These are phyloP conservation scores for Aureobasidium sp. DNA, from an alignment of 2,329 filamentous ascomycete species.

Conservation along the genomic window DNA sequence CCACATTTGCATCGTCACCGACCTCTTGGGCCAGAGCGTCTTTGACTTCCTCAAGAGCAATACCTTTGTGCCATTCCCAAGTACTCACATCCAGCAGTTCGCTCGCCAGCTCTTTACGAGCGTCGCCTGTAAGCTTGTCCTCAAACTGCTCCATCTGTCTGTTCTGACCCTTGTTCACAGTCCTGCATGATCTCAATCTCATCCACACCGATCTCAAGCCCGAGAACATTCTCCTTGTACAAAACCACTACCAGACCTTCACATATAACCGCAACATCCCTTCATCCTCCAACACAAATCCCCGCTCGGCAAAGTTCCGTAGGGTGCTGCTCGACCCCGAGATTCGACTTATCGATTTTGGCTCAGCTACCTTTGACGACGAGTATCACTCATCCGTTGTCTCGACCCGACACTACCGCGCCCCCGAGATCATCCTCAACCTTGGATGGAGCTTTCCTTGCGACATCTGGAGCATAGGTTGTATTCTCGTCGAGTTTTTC, in stretches of 20 bases:
- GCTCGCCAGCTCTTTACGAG: conserved; percentile 97
- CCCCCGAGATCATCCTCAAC: conserved; percentile 59
- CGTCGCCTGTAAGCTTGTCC: conserved; percentile 70
- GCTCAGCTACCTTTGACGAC: conserved; percentile 59
- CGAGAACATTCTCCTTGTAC: conserved; percentile 59
- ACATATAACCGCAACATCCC: conserved; percentile 61
- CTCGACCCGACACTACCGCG: conserved; percentile 57
- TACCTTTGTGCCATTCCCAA: conserved; percentile 94
- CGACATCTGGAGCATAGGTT: conserved; percentile 62
- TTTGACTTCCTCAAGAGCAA: conserved; percentile 98
- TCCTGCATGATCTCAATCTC: conserved; percentile 91
- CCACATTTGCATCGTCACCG: conserved; percentile 82
- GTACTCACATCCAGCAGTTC: conserved; percentile 96
- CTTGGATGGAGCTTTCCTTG: conserved; percentile 60
- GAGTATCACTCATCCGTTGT: conserved; percentile 62
- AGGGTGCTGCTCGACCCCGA: conserved; percentile 56
- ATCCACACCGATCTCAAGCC: conserved; percentile 79
- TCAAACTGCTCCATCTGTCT: neutral
- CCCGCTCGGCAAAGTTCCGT: conserved; percentile 50
- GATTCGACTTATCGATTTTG: conserved; percentile 60
- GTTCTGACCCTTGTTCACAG: conserved; percentile 38
- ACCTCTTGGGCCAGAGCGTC: conserved; percentile 82
- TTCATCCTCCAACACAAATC: conserved; percentile 51
- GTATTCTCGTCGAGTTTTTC: conserved; percentile 60
- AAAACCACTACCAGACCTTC: conserved; percentile 57